Conservation (phyloP, 768 basidiomycete genomes). For the Vishniacozyma victoriae region DNA sequence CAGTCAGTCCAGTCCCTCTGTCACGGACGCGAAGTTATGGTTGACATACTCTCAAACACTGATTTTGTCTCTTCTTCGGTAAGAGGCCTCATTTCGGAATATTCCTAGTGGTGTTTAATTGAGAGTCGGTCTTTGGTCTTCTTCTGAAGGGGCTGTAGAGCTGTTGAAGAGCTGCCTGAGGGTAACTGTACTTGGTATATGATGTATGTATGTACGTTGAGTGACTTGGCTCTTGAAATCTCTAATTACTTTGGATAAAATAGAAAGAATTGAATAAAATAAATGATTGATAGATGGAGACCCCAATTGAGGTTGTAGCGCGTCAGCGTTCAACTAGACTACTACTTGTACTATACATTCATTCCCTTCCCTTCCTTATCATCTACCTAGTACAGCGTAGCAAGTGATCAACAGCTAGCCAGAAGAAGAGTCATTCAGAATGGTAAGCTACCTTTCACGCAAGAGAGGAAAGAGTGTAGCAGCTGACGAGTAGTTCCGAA, state of each 20-base stretch:
- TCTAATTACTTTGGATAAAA: neutral
- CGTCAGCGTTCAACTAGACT: too few species aligned
- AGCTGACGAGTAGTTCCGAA: constrained; percentile 51
- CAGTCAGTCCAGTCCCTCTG: neutral
- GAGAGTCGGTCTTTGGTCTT: neutral
- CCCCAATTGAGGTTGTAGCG: neutral
- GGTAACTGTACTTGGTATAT: too few species aligned
- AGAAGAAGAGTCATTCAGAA: too few species aligned
- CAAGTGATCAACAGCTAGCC: too few species aligned
- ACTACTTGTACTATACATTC: too few species aligned
- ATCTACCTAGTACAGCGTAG: too few species aligned
- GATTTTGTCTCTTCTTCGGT: constrained; percentile 96
- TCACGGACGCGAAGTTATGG: neutral
- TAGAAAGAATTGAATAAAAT: neutral
- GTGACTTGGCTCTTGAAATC: too few species aligned
- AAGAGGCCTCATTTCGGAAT: constrained; percentile 72
- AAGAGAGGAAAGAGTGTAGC: too few species aligned
- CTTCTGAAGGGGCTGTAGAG: too few species aligned
- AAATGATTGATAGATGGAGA: neutral
- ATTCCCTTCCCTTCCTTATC: too few species aligned
- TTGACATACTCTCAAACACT: constrained; percentile 66
- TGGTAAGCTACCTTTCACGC: too few species aligned
- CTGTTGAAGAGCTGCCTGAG: neutral
- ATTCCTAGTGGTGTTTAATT: neutral
- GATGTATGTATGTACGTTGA: too few species aligned